Conservation (phyloP, 331 rosid genomes). For the Pyrus hybrid region DNA sequence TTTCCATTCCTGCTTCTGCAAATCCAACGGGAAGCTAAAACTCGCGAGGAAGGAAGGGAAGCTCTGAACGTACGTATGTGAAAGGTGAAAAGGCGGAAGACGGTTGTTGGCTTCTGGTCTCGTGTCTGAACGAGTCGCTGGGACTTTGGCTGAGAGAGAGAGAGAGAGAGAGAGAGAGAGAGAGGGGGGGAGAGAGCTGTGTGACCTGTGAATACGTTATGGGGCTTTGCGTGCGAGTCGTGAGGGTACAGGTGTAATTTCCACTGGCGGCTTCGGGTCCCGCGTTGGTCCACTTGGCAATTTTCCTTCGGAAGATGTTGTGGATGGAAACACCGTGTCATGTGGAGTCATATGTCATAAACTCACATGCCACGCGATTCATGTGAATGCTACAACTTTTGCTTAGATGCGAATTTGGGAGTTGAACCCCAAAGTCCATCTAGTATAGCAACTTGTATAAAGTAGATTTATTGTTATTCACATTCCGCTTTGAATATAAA, state of each 20-base stretch:
- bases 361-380: background rate
- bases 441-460: too few relatives aligned
- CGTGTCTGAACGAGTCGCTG: background rate
- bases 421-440: too few relatives aligned
- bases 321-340: background rate
- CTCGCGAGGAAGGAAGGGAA: background rate
- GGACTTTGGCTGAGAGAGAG: background rate
- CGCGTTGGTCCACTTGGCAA: background rate
- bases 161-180: background rate
- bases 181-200: too few relatives aligned
- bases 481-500: too few relatives aligned
- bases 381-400: too few relatives aligned
- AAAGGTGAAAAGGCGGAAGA: background rate
- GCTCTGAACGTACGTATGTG: background rate
- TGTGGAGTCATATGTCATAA: background rate
- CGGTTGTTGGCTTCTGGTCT: background rate
- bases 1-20: background rate
- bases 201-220: background rate
- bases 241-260: constrained; percentile 1
- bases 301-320: background rate
- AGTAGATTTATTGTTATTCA: too few relatives aligned
- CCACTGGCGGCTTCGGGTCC: background rate
- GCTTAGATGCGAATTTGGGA: too few relatives aligned
- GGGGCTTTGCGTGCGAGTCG: background rate
- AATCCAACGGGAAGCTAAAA: background rate